Evolutionary conservation across 2,329 filamentous ascomycete genomes (phyloP).

Genomic region (Lasiodiplodia hormozganensis): DNA sequence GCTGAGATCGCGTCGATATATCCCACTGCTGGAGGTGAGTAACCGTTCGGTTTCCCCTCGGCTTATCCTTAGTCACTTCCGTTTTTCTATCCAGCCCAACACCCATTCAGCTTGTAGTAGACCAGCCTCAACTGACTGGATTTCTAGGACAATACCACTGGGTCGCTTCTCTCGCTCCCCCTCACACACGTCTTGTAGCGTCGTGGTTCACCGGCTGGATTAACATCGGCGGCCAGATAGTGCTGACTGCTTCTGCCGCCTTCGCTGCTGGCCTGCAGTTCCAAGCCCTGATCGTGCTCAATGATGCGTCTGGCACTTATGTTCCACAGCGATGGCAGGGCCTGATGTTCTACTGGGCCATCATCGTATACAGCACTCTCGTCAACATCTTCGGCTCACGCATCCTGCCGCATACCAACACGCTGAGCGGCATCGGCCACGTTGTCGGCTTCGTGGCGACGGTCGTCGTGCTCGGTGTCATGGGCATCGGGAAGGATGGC

Average conservation of each 20-base stretch:
- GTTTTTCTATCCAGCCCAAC: neutral
- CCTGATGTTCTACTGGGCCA: constrained; percentile 57
- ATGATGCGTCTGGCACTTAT: constrained; percentile 46
- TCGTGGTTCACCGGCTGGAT: constrained; percentile 54
- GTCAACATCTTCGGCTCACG: constrained; percentile 54
- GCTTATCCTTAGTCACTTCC: neutral
- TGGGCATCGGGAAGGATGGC: constrained; percentile 30
- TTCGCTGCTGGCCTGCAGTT: constrained; percentile 55
- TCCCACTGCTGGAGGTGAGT: constrained; percentile 66
- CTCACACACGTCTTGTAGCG: constrained; percentile 43
- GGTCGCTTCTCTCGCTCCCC: constrained; percentile 50
- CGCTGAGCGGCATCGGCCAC: constrained; percentile 33
- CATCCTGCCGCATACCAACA: constrained; percentile 48
- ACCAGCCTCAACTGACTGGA: neutral
- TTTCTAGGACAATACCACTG: constrained; percentile 53
- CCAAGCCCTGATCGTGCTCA: constrained; percentile 54
- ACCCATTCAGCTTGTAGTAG: constrained; percentile 7
- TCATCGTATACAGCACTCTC: constrained; percentile 47
- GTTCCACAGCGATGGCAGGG: constrained; percentile 53
- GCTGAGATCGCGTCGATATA: constrained; percentile 76
- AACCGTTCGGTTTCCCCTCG: constrained; percentile 64
- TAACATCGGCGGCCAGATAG: constrained; percentile 55
- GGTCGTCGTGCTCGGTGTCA: constrained; percentile 35
- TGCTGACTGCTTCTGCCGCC: constrained; percentile 56
- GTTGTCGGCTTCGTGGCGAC: constrained; percentile 34